phyloP scores from a whole-genome alignment of 345 rosid genomes.

The Eucalyptus victrix region DNA sequence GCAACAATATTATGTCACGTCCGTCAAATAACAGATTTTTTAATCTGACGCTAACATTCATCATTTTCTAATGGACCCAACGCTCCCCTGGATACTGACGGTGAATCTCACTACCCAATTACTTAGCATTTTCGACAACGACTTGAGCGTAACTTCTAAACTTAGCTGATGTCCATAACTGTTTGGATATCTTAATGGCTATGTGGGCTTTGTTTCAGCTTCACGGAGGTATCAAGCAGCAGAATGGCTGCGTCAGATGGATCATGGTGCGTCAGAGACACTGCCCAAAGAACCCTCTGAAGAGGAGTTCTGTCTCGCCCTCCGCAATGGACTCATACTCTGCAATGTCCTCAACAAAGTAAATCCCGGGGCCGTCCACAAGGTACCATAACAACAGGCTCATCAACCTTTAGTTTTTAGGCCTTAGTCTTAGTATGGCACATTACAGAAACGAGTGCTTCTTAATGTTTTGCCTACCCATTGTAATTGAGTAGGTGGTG shows the following conservation, averaged over 20 bases:
- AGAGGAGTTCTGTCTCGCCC: conserved; percentile 61
- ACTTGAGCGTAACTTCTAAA: not conserved
- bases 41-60: not conserved
- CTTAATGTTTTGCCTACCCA: not conserved
- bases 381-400: conserved; percentile 23
- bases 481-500: conserved; percentile 39
- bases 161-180: not conserved
- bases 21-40: not conserved
- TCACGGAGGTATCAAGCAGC: conserved; percentile 82
- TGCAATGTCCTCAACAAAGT: conserved; percentile 97
- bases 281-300: conserved; percentile 69
- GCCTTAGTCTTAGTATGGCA: not conserved
- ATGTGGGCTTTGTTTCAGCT: conserved; percentile 21
- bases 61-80: not conserved
- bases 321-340: conserved; percentile 85
- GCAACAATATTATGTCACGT: not conserved
- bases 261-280: conserved; percentile 40
- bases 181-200: not conserved
- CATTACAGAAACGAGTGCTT: not conserved
- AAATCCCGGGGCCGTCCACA: conserved; percentile 88
- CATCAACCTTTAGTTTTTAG: not conserved
- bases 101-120: not conserved
- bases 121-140: not conserved
- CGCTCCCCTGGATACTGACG: not conserved
- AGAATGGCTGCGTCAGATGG: conserved; percentile 88